Evolutionary conservation across 1,139 yeast genomes (phyloP).

Genomic region (Magnusiomyces sp.): DNA sequence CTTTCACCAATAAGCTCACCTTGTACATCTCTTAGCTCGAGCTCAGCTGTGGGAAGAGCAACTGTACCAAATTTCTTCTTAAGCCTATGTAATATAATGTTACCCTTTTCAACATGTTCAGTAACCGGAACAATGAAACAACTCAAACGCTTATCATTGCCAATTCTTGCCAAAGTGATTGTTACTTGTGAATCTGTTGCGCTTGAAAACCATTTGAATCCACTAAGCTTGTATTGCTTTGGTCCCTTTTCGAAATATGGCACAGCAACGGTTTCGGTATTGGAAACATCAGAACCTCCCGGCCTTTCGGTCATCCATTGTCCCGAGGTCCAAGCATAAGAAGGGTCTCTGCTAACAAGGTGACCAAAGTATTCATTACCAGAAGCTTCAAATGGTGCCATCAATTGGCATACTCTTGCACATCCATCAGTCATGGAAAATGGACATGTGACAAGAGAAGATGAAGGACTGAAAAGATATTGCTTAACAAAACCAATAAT

Average conservation of each 20-base stretch:
- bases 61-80: constrained; percentile 29
- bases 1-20: constrained; percentile 24
- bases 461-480: constrained; percentile 25
- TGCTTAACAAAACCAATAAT: constrained; percentile 24
- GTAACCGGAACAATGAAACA: constrained; percentile 26
- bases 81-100: constrained; percentile 24
- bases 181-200: constrained; percentile 30
- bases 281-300: constrained; percentile 29
- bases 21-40: constrained; percentile 23
- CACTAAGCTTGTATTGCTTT: constrained; percentile 20
- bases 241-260: constrained; percentile 8
- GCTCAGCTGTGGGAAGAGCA: constrained; percentile 30
- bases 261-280: constrained; percentile 26
- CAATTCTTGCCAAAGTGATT: constrained; percentile 24
- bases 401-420: constrained; percentile 25
- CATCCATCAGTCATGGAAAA: constrained; percentile 32
- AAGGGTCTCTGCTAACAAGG: constrained; percentile 23
- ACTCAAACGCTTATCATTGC: constrained; percentile 19
- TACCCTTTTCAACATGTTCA: constrained; percentile 18
- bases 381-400: constrained; percentile 15
- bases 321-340: constrained; percentile 28
- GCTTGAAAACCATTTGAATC: constrained; percentile 31
- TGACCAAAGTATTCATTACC: constrained; percentile 18
- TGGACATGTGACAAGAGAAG: constrained; percentile 29
- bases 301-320: constrained; percentile 33